A percentile compares a stretch with the other conserved stretches of the same genome.
These are phyloP conservation scores for Suhomyces ambrosiae DNA, from an alignment of 1,139 yeast genomes.

Conservation along the genomic window DNA sequence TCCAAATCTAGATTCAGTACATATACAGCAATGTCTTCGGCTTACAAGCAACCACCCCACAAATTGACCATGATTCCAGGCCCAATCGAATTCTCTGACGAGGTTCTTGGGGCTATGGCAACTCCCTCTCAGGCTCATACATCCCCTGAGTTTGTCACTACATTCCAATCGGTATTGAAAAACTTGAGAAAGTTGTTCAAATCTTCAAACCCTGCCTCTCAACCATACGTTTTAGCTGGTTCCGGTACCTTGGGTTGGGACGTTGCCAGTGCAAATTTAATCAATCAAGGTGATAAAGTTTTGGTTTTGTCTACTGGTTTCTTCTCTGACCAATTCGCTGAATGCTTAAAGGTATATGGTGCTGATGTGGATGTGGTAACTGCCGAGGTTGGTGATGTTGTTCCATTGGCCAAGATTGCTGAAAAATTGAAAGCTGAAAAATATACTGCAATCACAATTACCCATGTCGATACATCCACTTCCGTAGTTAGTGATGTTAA, in stretches of 20 bases:
- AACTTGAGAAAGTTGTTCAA: constrained; percentile 75
- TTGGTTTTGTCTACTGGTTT: constrained; percentile 91
- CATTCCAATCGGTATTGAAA: constrained; percentile 69
- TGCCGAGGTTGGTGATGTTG: constrained; percentile 74
- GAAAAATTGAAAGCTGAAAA: constrained; percentile 49
- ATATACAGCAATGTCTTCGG: constrained; percentile 27
- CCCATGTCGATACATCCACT: constrained; percentile 96
- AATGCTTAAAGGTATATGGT: constrained; percentile 72
- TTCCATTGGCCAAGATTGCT: constrained; percentile 60
- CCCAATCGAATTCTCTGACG: constrained; percentile 86
- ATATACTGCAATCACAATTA: constrained; percentile 76
- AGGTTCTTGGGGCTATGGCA: constrained; percentile 79
- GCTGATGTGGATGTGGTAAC: constrained; percentile 67
- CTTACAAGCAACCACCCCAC: constrained; percentile 50
- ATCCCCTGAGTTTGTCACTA: constrained; percentile 78
- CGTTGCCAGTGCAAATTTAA: constrained; percentile 75
- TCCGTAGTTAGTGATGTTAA: constrained; percentile 81
- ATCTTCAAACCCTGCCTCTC: constrained; percentile 64
- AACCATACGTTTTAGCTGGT: constrained; percentile 82
- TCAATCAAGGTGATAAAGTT: constrained; percentile 67
- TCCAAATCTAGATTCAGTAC: constrained; percentile 1
- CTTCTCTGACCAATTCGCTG: constrained; percentile 86
- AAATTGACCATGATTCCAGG: constrained; percentile 84
- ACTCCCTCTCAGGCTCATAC: constrained; percentile 90
- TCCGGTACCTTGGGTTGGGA: constrained; percentile 98